Base-by-base conservation (phyloP, 78 protist species). In the Abeoforma whisleri region DNA sequence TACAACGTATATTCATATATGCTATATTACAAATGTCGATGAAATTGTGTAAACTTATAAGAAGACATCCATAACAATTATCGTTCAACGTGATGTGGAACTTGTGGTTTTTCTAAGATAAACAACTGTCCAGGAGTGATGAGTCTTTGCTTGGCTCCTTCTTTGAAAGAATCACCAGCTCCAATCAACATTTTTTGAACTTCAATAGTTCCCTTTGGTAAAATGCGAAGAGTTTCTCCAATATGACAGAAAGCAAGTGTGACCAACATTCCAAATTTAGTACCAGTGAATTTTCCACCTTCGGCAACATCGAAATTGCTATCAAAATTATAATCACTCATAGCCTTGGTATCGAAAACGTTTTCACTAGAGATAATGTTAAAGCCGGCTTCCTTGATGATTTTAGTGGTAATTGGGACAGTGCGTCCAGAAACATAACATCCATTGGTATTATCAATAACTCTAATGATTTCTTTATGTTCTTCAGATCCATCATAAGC, bases 401-500 rank as follows among this genome's bases (percentile, higher is more conserved):
- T 40, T 84, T 77, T 71, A 39, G 68, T 87, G 83, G 1, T 89
- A 91, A 40, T 81, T 35, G 39, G 37, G 28, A 69, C 74, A 76
- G 38, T 40, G 87, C 34, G 72, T 76, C 57, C 87, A 40, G 57
- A 86, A 40, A 57, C 35, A 82, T 38, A 94, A 19, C 90, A 86
- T 57, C 93, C 95, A 80, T 91, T 74, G 75, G 93, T 92, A 39
- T 80, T 19, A 87, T 92, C 97, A 68, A 94, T 91, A 62, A 81
- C 94, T 28, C 30, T 35, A 76, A 79, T 82, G 89, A 94, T 81
- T 57, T 79, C 84, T 23, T 57, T 71, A 86, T 94, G 94, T 2
- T 1, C 70, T 80, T 88, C 84, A 80, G 57, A 30, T 31, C 40
- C 75, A 86, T 93, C 92, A 87, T 83, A 95, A 81, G 76, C 80